Percentiles rank a stretch among this genome's conserved stretches.
Evolutionary conservation across 129 eudicot genomes (phyloP).

Genomic region (Flaveria brownii): DNA sequence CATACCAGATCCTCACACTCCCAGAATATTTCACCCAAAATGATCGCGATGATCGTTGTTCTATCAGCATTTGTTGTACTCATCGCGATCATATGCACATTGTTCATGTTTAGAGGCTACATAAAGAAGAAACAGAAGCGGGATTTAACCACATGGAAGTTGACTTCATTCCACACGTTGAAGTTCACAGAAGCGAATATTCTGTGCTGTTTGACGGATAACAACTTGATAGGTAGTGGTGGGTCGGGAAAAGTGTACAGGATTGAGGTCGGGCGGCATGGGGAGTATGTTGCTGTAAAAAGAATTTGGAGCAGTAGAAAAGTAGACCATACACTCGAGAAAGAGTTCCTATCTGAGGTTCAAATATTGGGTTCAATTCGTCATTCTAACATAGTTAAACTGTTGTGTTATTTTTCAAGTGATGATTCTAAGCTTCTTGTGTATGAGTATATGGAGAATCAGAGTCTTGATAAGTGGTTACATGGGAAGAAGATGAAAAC

Average conservation of each 20-base stretch:
- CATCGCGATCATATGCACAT: conserved; percentile 35
- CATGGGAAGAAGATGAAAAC: conserved; percentile 54
- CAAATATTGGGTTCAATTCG: conserved; percentile 76
- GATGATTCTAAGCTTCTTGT: conserved; percentile 85
- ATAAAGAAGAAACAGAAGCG: conserved; percentile 55
- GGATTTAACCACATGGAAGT: conserved; percentile 62
- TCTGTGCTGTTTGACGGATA: conserved; percentile 53
- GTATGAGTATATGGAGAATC: conserved; percentile 92
- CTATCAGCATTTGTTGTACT: conserved; percentile 47
- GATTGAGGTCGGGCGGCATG: conserved; percentile 44
- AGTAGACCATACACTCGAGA: conserved; percentile 50
- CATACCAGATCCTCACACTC: conserved; percentile 30
- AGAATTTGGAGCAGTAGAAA: conserved; percentile 59
- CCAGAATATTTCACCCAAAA: conserved; percentile 43
- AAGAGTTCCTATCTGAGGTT: conserved; percentile 76
- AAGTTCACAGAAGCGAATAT: conserved; percentile 70
- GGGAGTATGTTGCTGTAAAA: conserved; percentile 77
- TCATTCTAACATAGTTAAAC: conserved; percentile 82
- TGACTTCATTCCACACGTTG: conserved; percentile 70
- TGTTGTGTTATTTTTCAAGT: conserved; percentile 78
- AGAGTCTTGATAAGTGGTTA: conserved; percentile 83
- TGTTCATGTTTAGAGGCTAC: conserved; percentile 52
- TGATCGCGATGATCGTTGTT: conserved; percentile 55
- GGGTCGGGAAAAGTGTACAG: conserved; percentile 95
- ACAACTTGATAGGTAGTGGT: conserved; percentile 66